Base-by-base conservation (phyloP, 345 rosid species). In the Salix viminalis region DNA sequence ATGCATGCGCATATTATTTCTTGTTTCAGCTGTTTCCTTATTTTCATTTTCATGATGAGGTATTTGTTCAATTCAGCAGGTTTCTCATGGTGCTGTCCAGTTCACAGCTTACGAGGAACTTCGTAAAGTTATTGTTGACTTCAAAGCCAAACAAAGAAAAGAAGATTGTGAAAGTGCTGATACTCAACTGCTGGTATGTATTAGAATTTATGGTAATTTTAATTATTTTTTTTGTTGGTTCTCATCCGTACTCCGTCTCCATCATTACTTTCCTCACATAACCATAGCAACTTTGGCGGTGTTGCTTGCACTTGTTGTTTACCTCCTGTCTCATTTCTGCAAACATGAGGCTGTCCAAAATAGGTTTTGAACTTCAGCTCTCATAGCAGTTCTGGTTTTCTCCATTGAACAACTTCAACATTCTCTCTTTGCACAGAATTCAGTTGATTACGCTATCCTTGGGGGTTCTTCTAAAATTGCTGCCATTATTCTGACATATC, bases 81-180 rank as follows among this genome's bases (percentile, higher is more conserved):
- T 93, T 87, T 93, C 96, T 79, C 99, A 93, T 80, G 98, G 94
- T 74, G 98, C 93, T 70, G 82, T 93, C 85, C 99, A 93, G 86
- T 93, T 96, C 80, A 92, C 97, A 24, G 87, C 87, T 37, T 93
- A 96, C 78, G 97, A 96, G 87, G 99, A 96, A 78, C 90, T 92
- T 68, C 97, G 94, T 16, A 93, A 88, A 83, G 42, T 85, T 80
- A 37, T 86, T 81, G 81, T 91, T 70, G 90, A 88, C 69, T 75
- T 75, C 41, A 92, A 83, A 77, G 77, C 72, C 14, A 84, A 84
- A 80, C 82, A 75, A 76, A 84, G 79, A 81, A 82, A 76, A 77
- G 73, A 78, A 54, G 81, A 72, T 58, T 21, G 81, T 41, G 80
- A 79, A 72, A 70, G 76, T 67, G 58, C 86, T n/a, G 84, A 85